Conservation (phyloP, 2,329 filamentous ascomycete species). For the Microsporum audouinii region DNA sequence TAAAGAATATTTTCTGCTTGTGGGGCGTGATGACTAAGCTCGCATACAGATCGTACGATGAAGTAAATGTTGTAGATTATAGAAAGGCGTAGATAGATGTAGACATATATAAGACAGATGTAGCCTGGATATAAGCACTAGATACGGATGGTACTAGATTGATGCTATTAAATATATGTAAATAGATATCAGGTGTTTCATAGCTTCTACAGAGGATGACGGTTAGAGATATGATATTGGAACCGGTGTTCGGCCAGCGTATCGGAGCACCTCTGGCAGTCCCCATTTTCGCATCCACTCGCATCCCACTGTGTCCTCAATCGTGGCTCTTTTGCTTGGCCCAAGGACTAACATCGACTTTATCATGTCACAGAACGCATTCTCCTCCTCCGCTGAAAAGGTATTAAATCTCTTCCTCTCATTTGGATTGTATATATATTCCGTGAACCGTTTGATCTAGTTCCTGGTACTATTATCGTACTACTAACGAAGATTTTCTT, state of each 20-base stretch:
- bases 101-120: too few relatives aligned
- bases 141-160: too few relatives aligned
- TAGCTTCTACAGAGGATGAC: too few relatives aligned
- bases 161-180: too few relatives aligned
- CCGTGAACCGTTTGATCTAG: not conserved
- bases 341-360: constrained; percentile 15
- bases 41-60: too few relatives aligned
- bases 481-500: constrained; percentile 5
- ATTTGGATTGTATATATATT: constrained; percentile 9
- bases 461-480: constrained; percentile 5
- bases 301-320: constrained; percentile 12
- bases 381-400: constrained; percentile 12
- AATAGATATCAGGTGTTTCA: too few relatives aligned
- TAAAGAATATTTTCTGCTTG: constrained; percentile 4
- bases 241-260: not conserved
- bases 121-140: too few relatives aligned
- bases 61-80: not conserved
- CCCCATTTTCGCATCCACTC: constrained; percentile 18
- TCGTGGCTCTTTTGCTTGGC: constrained; percentile 13
- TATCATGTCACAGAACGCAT: constrained; percentile 15
- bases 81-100: not conserved
- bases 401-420: constrained; percentile 8
- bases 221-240: too few relatives aligned
- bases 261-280: not conserved
- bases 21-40: not conserved